Evolutionary conservation across 1,139 yeast genomes (phyloP).

Genomic region (Pichia cactophila): DNA sequence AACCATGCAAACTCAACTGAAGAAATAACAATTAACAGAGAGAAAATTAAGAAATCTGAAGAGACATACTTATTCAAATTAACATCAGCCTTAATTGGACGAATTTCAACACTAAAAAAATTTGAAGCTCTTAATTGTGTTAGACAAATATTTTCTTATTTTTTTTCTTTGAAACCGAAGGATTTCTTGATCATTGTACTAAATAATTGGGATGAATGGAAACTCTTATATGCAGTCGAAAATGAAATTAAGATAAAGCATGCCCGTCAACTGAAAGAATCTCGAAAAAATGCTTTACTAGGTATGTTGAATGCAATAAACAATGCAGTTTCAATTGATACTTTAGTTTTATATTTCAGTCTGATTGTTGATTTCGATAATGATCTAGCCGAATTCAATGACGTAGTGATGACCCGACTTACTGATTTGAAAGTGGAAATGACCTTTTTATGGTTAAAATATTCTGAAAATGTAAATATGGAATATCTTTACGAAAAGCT

Average conservation of each 20-base stretch:
- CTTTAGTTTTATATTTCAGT: too few species aligned
- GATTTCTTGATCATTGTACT: neutral
- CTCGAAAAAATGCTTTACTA: neutral
- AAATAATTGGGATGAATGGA: neutral
- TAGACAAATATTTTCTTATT: neutral
- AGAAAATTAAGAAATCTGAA: neutral
- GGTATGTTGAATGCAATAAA: neutral
- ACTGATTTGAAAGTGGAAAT: neutral
- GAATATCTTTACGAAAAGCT: conserved; percentile 2
- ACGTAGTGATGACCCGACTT: neutral
- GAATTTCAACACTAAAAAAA: neutral
- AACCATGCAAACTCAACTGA: conserved; percentile 1
- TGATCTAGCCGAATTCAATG: neutral
- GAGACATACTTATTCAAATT: neutral
- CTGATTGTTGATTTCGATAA: neutral
- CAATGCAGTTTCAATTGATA: neutral
- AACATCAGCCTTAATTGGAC: neutral
- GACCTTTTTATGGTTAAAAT: conserved; percentile 8
- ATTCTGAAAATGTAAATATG: neutral
- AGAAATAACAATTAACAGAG: neutral
- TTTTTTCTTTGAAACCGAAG: neutral
- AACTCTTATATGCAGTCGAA: neutral
- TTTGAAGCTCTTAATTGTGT: neutral
- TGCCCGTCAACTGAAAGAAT: neutral
- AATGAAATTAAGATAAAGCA: neutral